Percentiles rank a stretch among this genome's conserved stretches.
phyloP scores from a whole-genome alignment of 2,329 filamentous ascomycete species.

The Alternaria metachromatica region DNA sequence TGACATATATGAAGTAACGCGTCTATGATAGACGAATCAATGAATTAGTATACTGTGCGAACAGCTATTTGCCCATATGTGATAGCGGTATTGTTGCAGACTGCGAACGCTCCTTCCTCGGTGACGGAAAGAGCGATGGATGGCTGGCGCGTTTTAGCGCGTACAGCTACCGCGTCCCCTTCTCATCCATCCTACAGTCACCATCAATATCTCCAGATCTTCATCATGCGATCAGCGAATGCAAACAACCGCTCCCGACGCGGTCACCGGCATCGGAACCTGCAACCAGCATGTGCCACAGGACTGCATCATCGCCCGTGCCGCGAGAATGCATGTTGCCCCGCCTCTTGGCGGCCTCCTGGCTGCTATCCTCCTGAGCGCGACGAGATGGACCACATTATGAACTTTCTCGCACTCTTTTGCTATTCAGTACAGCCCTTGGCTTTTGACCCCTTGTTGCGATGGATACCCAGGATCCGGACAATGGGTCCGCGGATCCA shows the following conservation, averaged over 20 bases:
- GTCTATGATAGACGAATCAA: constrained; percentile 17
- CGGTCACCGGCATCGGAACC: not conserved
- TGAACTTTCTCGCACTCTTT: no score
- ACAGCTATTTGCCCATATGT: not conserved
- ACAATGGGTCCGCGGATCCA: no score
- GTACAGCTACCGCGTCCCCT: not conserved
- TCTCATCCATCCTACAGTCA: not conserved
- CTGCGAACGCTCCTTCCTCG: not conserved
- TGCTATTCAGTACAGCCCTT: fast-evolving
- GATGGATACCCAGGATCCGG: not conserved
- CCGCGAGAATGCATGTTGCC: not conserved
- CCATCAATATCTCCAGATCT: not conserved
- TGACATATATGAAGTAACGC: constrained; percentile 9
- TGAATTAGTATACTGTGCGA: not conserved
- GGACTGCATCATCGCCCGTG: not conserved
- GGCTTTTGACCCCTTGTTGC: fast-evolving
- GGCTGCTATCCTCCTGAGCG: not conserved
- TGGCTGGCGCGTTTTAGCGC: not conserved
- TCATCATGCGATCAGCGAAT: no score
- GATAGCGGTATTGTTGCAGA: fast-evolving
- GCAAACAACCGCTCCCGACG: no score
- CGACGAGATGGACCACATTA: no score
- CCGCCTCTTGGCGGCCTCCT: not conserved
- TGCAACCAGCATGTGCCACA: not conserved
- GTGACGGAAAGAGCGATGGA: not conserved